A percentile compares a stretch with the other conserved stretches of the same genome.
Evolutionary conservation across 2,329 filamentous ascomycete genomes (phyloP).

Genomic region (Hypoxylon sp.): DNA sequence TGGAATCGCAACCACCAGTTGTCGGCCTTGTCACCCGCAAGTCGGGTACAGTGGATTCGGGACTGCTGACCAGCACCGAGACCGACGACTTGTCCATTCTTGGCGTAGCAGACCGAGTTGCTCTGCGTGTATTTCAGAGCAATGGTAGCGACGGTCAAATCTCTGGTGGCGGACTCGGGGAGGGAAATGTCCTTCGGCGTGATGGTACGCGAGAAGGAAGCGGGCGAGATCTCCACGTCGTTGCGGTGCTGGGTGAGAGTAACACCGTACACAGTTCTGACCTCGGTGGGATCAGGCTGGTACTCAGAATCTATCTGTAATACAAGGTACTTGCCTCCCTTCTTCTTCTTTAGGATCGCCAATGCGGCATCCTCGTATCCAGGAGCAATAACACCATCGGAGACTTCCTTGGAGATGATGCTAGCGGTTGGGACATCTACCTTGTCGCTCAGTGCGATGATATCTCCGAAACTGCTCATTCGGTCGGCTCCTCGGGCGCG

Average conservation of each 20-base stretch:
- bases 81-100: conserved; percentile 92
- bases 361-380: conserved; percentile 86
- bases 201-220: conserved; percentile 85
- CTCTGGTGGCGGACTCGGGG: conserved; percentile 82
- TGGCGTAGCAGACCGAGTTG: conserved; percentile 97
- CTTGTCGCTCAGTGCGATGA: conserved; percentile 90
- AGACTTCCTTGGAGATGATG: conserved; percentile 98
- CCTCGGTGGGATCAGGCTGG: conserved; percentile 81
- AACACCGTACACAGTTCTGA: conserved; percentile 88
- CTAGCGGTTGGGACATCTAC: conserved; percentile 94
- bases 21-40: conserved; percentile 97
- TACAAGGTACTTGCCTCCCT: conserved; percentile 95
- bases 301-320: conserved; percentile 93
- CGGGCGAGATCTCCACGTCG: conserved; percentile 83
- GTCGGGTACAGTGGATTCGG: conserved; percentile 96
- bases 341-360: conserved; percentile 95
- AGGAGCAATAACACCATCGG: conserved; percentile 93
- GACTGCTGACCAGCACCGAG: conserved; percentile 97
- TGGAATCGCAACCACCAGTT: conserved; percentile 99
- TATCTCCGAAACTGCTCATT: conserved; percentile 98
- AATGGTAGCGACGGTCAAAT: conserved; percentile 94
- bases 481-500: conserved; percentile 94
- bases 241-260: conserved; percentile 91
- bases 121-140: conserved; percentile 98
- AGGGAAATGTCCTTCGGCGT: conserved; percentile 84